A percentile compares a stretch with the other conserved stretches of the same genome.
phyloP scores from a whole-genome alignment of 345 rosid genomes.

The Ricinus communis region DNA sequence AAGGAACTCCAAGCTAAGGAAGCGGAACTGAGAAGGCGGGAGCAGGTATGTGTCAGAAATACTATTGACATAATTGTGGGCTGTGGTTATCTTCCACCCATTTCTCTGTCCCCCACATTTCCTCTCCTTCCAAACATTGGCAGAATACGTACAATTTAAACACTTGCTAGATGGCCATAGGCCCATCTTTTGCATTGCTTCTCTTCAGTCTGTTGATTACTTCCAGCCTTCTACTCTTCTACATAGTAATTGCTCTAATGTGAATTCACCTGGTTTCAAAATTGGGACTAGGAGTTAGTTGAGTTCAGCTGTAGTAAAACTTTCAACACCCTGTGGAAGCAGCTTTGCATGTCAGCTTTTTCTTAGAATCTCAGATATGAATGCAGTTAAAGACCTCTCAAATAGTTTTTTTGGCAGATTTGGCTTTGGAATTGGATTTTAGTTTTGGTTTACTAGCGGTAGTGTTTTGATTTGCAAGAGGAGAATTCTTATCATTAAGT shows the following conservation, averaged over 20 bases:
- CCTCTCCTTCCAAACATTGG: too few relatives aligned
- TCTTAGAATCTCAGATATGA: background rate
- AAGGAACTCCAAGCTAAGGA: slow-evolving; percentile 35
- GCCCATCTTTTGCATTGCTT: background rate
- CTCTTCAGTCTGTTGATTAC: background rate
- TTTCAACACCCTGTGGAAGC: too few relatives aligned
- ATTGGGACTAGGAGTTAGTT: too few relatives aligned
- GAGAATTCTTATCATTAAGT: background rate
- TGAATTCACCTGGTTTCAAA: too few relatives aligned
- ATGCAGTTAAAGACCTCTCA: background rate
- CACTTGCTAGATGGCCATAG: background rate
- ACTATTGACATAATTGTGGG: too few relatives aligned
- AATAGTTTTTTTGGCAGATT: background rate
- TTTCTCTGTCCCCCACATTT: too few relatives aligned
- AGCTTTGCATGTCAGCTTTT: too few relatives aligned
- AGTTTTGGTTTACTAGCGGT: background rate
- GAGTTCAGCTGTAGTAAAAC: too few relatives aligned
- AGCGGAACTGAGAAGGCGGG: slow-evolving; percentile 32
- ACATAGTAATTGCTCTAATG: too few relatives aligned
- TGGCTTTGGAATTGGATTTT: background rate
- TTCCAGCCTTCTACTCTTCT: too few relatives aligned
- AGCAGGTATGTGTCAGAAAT: slow-evolving; percentile 21
- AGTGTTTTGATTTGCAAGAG: too few relatives aligned
- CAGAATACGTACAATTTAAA: too few relatives aligned
- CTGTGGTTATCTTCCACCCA: background rate